These are phyloP conservation scores for Penicillium lividum DNA, from an alignment of 495 filamentous ascomycete genomes.

Conservation along the genomic window DNA sequence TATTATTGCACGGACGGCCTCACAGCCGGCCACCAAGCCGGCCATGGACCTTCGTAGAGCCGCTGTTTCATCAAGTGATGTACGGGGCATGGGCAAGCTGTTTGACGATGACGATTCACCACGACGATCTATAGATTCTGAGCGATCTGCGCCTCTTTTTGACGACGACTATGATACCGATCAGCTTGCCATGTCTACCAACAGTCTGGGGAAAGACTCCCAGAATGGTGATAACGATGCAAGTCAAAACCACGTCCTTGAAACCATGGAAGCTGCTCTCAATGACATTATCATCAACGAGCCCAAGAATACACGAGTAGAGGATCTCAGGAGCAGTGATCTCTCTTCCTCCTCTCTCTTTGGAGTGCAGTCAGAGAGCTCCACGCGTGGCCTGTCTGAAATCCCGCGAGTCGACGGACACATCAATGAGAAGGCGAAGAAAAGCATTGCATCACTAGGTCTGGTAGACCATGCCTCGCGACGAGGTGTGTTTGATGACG, in stretches of 20 bases:
- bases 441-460: slow-evolving; percentile 87
- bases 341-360: slow-evolving; percentile 35
- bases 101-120: slow-evolving; percentile 49
- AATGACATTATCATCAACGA: slow-evolving; percentile 90
- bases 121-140: slow-evolving; percentile 60
- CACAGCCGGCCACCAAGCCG: slow-evolving; percentile 35
- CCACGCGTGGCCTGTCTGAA: slow-evolving; percentile 60
- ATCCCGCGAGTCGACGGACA: slow-evolving; percentile 38
- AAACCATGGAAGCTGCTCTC: slow-evolving; percentile 93
- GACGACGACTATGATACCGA: slow-evolving; percentile 70
- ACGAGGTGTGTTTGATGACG: slow-evolving; percentile 90
- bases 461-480: slow-evolving; percentile 78
- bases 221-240: slow-evolving; percentile 47
- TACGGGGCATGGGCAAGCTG: slow-evolving; percentile 42
- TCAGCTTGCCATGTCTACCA: slow-evolving; percentile 58
- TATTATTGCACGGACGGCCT: slow-evolving; percentile 41
- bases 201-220: slow-evolving; percentile 56
- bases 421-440: slow-evolving; percentile 61
- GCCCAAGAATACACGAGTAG: slow-evolving; percentile 61
- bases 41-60: slow-evolving; percentile 57
- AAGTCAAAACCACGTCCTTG: slow-evolving; percentile 63
- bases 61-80: slow-evolving; percentile 59
- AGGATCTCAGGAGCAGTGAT: slow-evolving; percentile 61
- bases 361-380: slow-evolving; percentile 49
- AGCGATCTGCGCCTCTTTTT: slow-evolving; percentile 57